Conservation (phyloP, 2,329 filamentous ascomycete genomes). For the Colletotrichum lupini region DNA sequence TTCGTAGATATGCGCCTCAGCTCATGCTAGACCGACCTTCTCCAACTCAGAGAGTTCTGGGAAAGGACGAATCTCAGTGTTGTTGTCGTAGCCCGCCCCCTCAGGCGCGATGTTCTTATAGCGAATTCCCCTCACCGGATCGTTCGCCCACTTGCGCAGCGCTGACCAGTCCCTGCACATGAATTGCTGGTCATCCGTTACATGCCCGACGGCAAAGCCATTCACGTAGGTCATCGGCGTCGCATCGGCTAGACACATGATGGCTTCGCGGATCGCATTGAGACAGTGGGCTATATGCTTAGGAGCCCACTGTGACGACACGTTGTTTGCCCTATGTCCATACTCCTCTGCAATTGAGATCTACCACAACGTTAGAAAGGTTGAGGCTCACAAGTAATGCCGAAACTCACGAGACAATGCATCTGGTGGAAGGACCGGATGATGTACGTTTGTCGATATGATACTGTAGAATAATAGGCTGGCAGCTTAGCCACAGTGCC, state of each 20-base stretch:
- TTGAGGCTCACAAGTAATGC: no score
- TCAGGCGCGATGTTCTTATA: constrained; percentile 16
- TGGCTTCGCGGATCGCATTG: constrained; percentile 15
- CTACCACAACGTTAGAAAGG: neutral
- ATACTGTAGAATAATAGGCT: constrained; percentile 18
- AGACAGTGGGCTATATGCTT: constrained; percentile 21
- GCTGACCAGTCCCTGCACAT: constrained; percentile 25
- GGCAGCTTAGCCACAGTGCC: constrained; percentile 18
- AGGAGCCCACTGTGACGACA: constrained; percentile 19
- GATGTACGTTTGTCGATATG: constrained; percentile 22
- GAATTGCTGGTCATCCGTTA: constrained; percentile 26
- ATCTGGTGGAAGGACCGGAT: constrained; percentile 29
- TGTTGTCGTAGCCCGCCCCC: constrained; percentile 15
- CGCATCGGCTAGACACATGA: constrained; percentile 21
- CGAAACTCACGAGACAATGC: constrained; percentile 12
- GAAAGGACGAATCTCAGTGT: constrained; percentile 23
- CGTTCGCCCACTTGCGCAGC: constrained; percentile 17
- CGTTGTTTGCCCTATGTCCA: constrained; percentile 11
- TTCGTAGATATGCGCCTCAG: no score
- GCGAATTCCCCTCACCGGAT: constrained; percentile 10
- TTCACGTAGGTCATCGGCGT: constrained; percentile 27
- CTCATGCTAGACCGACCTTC: constrained; percentile 15
- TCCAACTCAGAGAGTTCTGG: constrained; percentile 9
- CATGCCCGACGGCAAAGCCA: constrained; percentile 7
- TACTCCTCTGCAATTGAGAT: constrained; percentile 28